Conservation (phyloP, 192 early-diverging fungal species). For the Coemansia sp. region DNA sequence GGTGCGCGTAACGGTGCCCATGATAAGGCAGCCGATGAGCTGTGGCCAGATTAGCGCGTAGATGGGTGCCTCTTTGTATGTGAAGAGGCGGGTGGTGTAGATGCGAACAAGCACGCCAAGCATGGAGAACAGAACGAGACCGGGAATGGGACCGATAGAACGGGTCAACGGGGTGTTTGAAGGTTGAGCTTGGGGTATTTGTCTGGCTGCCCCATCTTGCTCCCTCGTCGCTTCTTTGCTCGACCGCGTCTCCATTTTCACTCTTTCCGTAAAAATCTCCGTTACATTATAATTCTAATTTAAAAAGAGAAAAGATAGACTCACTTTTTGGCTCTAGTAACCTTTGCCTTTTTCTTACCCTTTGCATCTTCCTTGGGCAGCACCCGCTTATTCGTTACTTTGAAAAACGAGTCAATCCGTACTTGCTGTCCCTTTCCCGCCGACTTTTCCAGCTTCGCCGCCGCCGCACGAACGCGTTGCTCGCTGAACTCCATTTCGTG, state of each 20-base stretch:
- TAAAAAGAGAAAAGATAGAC: not conserved
- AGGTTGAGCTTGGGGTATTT: too few species aligned
- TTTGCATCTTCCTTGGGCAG: not conserved
- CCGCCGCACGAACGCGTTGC: slow-evolving; percentile 81
- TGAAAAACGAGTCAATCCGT: slow-evolving; percentile 92
- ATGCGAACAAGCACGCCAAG: slow-evolving; percentile 65
- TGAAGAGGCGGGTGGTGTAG: slow-evolving; percentile 56
- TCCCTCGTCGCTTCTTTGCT: too few species aligned
- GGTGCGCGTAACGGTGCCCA: slow-evolving; percentile 20
- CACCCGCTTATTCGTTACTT: slow-evolving; percentile 29
- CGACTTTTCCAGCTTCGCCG: slow-evolving; percentile 78
- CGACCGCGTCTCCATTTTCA: too few species aligned
- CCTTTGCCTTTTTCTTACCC: not conserved
- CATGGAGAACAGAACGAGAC: slow-evolving; percentile 59
- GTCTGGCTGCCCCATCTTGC: too few species aligned
- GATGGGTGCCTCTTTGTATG: slow-evolving; percentile 61
- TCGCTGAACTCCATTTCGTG: slow-evolving; percentile 96
- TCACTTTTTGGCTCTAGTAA: not conserved
- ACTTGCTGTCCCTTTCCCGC: slow-evolving; percentile 81
- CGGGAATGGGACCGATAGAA: slow-evolving; percentile 21
- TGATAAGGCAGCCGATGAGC: slow-evolving; percentile 65
- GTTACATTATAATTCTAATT: too few species aligned
- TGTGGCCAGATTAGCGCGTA: slow-evolving; percentile 67
- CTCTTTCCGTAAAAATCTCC: too few species aligned
- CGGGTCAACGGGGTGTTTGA: not conserved